Evolutionary conservation across 768 basidiomycete genomes (phyloP).

Genomic region (Mycena sanguinolenta): DNA sequence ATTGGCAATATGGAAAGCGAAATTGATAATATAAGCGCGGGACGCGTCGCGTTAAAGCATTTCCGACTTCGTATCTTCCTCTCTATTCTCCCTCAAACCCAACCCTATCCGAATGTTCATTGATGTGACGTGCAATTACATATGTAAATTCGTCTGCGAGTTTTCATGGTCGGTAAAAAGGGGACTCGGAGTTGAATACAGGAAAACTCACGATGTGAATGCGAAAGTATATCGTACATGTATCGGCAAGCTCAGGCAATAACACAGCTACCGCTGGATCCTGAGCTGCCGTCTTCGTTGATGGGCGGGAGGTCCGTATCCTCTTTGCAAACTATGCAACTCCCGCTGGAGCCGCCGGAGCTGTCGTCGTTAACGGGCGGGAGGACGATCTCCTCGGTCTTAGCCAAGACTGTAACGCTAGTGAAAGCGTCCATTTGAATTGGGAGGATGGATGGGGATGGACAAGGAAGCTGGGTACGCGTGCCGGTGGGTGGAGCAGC

Average conservation of each 20-base stretch:
- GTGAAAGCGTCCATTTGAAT: slow-evolving; percentile 33
- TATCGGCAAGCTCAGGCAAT: slow-evolving; percentile 14
- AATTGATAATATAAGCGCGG: slow-evolving; percentile 12
- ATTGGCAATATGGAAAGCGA: slow-evolving; percentile 17
- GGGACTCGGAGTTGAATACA: neutral
- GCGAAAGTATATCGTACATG: no score
- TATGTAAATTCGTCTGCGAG: slow-evolving; percentile 11
- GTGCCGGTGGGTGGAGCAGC: neutral
- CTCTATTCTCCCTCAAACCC: neutral
- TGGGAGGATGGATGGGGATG: neutral
- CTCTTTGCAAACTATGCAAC: slow-evolving; percentile 34
- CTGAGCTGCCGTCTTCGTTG: slow-evolving; percentile 26
- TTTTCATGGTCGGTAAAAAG: no score
- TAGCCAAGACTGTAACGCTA: slow-evolving; percentile 24
- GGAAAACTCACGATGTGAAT: slow-evolving; percentile 7
- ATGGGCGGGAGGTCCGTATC: slow-evolving; percentile 24
- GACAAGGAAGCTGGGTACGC: slow-evolving; percentile 7
- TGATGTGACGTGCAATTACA: neutral
- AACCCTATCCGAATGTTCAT: slow-evolving; percentile 3
- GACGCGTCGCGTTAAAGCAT: neutral
- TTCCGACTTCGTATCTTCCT: neutral
- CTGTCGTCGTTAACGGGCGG: slow-evolving; percentile 35
- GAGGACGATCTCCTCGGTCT: slow-evolving; percentile 31
- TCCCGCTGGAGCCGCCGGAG: slow-evolving; percentile 26
- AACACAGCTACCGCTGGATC: slow-evolving; percentile 28